Base-by-base conservation (phyloP, 371 early-diverging fungal species). In the Apophysomyces ossiformis region DNA sequence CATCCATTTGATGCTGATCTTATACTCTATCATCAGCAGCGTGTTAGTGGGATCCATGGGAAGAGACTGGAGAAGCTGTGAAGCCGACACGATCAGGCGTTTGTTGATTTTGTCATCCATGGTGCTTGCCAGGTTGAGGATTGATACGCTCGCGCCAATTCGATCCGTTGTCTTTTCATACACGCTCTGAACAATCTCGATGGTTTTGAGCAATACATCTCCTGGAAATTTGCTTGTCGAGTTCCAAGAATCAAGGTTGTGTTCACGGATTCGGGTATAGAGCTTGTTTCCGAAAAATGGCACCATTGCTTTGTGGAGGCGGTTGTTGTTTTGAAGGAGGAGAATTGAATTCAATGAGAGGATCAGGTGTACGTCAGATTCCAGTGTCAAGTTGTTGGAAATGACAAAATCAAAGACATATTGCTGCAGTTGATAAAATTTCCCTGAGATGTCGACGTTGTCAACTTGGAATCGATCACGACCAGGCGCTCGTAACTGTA, bases 341-440 rank as follows among this genome's bases (percentile, higher is more conserved):
- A 64, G 64, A 64, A 64, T 68, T 68, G 68, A 68, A 50, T 16
- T 46, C 60, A 64, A 41, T 41, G 64, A 68, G 18, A 68, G 60
- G 43, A 68, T 50, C 32, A 68, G 64, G 21, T 64, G 58, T 5
- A 56, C 38, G 64, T 60, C 68, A 59, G 68, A 63, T 64, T 64
- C 68, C 57, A 68, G 39, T 47, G 64, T 60, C 60, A 68, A 64
- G 57, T 64, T 68, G 50, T 67, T 63, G 46, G 59, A 37, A 0
- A 26, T 54, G 13, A 68, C 68, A 63, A 63, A 57, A 63, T 58
- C 60, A 68, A 68, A 68, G 58, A 68, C 59, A 64, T 64, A 32
- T 58, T 71, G 65, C 37, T 60, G 65, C 64, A 70, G 63, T 35
- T 67, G 43, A 68, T 68, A 66, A 54, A 70, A 70, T 38, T 58